Conservation (phyloP, 1,139 yeast species). For the Debaryomyces sp. region DNA sequence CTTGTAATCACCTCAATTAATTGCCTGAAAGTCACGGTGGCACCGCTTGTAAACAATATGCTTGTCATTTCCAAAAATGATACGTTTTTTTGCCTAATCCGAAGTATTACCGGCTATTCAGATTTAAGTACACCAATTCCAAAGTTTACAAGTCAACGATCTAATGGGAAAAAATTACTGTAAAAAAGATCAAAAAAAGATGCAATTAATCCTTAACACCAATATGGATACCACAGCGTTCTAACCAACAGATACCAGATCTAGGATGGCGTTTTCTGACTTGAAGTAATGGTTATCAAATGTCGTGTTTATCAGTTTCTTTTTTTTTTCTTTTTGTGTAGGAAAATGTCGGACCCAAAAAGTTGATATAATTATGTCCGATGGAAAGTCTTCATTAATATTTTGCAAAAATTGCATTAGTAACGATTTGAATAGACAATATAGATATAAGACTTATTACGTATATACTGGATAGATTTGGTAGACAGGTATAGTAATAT, state of each 20-base stretch:
- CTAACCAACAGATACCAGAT: neutral
- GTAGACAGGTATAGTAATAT: neutral
- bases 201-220: neutral
- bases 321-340: conserved; percentile 1
- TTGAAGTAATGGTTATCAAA: neutral
- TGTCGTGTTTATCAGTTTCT: conserved; percentile 7
- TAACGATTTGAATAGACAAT: neutral
- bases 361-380: too few species aligned
- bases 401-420: neutral
- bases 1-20: conserved; percentile 49
- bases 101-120: conserved; percentile 1
- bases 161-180: neutral
- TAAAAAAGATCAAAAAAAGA: neutral
- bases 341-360: conserved; percentile 7
- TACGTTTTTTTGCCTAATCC: neutral
- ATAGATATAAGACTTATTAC: neutral
- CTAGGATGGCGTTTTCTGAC: neutral
- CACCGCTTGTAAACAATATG: conserved; percentile 75
- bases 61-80: conserved; percentile 14
- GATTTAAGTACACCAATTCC: neutral
- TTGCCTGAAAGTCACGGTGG: conserved; percentile 73
- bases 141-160: too few species aligned
- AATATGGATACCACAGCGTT: neutral
- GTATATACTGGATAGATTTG: neutral
- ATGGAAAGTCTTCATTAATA: neutral